Evolutionary conservation across 257 asterid genomes (phyloP), one percentile per base, ranked within the genome.

Genomic region (Nicotiana noctiflora): DNA sequence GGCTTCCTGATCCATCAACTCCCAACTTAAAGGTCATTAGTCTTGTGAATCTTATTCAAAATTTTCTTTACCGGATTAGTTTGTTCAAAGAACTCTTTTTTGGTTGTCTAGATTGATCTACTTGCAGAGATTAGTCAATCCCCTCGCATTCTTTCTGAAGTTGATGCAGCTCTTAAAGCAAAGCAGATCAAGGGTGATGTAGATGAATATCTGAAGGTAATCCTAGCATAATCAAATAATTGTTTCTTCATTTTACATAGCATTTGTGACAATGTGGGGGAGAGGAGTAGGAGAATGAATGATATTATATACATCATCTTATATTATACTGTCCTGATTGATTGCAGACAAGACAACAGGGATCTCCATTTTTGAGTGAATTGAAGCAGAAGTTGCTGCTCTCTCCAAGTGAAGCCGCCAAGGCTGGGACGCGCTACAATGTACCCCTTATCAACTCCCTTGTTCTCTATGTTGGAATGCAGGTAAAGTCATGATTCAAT

Each of bases 1-100:
- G 98, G 89, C 90, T 94, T 27, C 99, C 99, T 0, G 99, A 96
- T 88, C 99, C 99, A 23, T 91, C 98, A 49, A 92, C 98, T 5
- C 99, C 99, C 59, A 94, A 96, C 89, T 83, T 96, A 40, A 96
- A 96, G 98, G 98, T 94, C 21, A 14, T 23, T 67, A 9, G 15
- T 11, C 40, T 18, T 68, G 49, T 62, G 62, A 40, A 44, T 67
- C 65, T 27, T 31, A 17, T 55, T 14, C 74, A 57, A 13, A 12
- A 1, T 72, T 67, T 80, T 77, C 61, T 75, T 74, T 57, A 44
- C 52, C 53, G 60, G 64, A 81, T 57, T 49, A 46, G 65, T 63
- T 77, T 59, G 72, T 37, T 37, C 27, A 63, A 63, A 25, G 72
- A 49, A 49, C 72, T 37, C 46, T 27, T 56, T 46, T 79, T 79